Evolutionary conservation across 192 early-diverging fungal genomes (phyloP).

Genomic region (Backusella tarrabulga): DNA sequence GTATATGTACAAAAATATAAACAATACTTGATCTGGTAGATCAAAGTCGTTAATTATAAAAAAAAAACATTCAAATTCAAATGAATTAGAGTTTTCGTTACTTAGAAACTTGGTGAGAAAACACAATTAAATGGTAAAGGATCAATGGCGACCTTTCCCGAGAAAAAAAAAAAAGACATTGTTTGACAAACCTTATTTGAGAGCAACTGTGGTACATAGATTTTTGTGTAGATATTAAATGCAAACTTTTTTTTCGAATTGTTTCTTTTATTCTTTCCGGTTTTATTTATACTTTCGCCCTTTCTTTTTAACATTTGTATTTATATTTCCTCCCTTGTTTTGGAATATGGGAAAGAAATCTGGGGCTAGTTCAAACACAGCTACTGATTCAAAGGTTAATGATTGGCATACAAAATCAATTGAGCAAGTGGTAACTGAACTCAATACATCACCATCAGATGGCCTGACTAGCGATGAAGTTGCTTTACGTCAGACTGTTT

Average conservation of each 20-base stretch:
- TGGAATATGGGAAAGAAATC: neutral
- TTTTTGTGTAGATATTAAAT: neutral
- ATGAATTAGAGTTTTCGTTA: neutral
- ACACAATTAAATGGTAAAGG: neutral
- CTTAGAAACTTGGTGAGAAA: neutral
- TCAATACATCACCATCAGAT: neutral
- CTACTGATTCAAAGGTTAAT: slow-evolving; percentile 64
- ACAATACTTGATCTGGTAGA: neutral
- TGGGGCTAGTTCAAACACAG: too few relatives aligned
- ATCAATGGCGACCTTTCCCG: neutral
- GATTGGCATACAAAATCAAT: slow-evolving; percentile 20
- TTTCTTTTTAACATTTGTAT: neutral
- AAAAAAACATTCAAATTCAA: neutral
- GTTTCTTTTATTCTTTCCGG: neutral
- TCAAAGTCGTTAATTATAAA: neutral
- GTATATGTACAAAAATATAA: neutral
- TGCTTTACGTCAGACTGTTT: slow-evolving; percentile 34
- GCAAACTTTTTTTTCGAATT: neutral
- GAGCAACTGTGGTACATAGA: neutral
- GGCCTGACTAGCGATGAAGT: slow-evolving; percentile 48
- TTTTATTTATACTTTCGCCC: neutral
- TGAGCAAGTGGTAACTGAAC: neutral
- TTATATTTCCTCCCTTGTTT: neutral
- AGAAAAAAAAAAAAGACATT: neutral
- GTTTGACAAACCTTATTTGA: neutral